Percentiles rank a stretch among this genome's conserved stretches.
These are phyloP conservation scores for Smallanthus sonchifolius DNA, from an alignment of 129 eudicot genomes.

Conservation along the genomic window DNA sequence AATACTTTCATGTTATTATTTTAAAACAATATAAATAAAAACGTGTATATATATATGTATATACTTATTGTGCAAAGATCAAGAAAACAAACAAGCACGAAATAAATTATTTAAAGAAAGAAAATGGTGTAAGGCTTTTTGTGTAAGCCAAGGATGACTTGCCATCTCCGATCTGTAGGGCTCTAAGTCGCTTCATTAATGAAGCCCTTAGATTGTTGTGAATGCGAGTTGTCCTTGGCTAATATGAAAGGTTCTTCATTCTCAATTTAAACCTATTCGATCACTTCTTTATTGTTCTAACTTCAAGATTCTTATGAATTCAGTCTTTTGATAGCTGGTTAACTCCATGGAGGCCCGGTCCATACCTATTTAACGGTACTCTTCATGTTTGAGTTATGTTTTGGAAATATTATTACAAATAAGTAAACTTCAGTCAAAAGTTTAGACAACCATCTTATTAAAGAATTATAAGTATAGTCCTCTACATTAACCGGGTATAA, in stretches of 20 bases:
- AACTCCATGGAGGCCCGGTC: too few species aligned
- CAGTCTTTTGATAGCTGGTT: too few species aligned
- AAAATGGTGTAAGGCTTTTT: slow-evolving; percentile 16
- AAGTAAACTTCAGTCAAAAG: too few species aligned
- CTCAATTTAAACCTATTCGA: not conserved
- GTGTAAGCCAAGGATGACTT: slow-evolving; percentile 25
- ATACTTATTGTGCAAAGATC: not conserved
- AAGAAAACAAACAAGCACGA: not conserved
- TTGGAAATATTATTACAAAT: too few species aligned
- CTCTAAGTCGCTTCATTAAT: too few species aligned
- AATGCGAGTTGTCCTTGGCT: slow-evolving; percentile 16
- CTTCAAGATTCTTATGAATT: not conserved
- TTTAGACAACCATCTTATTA: too few species aligned
- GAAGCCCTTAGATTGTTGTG: not conserved
- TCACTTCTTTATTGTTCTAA: not conserved
- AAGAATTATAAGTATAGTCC: too few species aligned
- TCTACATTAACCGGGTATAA: too few species aligned
- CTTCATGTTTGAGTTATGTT: too few species aligned
- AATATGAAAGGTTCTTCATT: slow-evolving; percentile 1
- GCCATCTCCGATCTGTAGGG: slow-evolving; percentile 2
- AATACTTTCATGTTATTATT: slow-evolving; percentile 4
- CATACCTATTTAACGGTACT: too few species aligned
- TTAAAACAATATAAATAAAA: not conserved
- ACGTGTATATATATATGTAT: not conserved
- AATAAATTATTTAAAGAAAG: too few species aligned